Evolutionary conservation across 2,329 filamentous ascomycete species (phyloP), one percentile per base, ranked within the genome.

Genomic region (Pyrenophora graminea): DNA sequence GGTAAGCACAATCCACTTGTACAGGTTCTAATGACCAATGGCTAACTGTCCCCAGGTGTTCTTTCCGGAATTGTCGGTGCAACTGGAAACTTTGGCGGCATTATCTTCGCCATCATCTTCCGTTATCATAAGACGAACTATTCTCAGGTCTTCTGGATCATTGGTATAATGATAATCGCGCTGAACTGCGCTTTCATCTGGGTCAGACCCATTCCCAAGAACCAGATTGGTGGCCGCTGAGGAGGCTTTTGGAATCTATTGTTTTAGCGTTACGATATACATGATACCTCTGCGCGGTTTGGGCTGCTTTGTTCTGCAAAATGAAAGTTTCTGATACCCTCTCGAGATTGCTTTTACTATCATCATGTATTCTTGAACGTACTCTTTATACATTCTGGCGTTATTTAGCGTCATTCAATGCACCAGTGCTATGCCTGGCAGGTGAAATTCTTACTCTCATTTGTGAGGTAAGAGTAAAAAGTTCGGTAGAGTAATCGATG

Each of bases 101-200:
- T 96, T 44, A 72, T 95, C 41, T 96, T 94, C 66, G 88, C 90
- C 17, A 84, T 95, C 68, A 84, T 91, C 67, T 96, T 93, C 79
- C 80, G 90, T 42, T 94, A 92, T 74, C 78, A 83, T 41, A 85
- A 84, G 4, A 82, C 76, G 1, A 75, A 87, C 65, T 95, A 91
- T 66, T 83, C 79, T 9, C 85, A 80, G 69, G 83, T 84, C 0
- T 83, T 95, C 56, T 94, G 89, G 89, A 87, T 95, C 52, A 91
- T 93, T 65, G 91, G 91, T 3, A 77, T 86, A 33, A 85, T 96
- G 17, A 84, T 84, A 58, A 84, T 96, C 53, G 85, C 64, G 0
- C 74, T 93, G 21, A 90, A 91, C 66, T 33, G 92, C 40, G 75
- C 78, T 4, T 80, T 93, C 42, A 74, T 74, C 23, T 88, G 85